Base-by-base conservation (phyloP, 306 rosid species). In the Cucurbita maxima region DNA sequence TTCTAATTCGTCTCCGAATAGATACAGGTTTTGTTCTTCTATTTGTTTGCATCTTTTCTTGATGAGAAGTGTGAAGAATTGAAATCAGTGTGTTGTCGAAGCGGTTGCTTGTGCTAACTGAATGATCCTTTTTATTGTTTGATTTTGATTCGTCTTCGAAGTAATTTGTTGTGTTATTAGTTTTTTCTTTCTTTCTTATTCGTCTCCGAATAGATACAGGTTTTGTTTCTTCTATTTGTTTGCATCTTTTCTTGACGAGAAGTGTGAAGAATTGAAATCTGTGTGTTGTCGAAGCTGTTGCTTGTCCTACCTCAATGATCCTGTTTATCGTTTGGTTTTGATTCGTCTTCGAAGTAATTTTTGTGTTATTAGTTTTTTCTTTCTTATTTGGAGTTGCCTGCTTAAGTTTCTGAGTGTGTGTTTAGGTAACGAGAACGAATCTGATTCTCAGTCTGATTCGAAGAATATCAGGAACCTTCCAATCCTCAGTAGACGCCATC, bases 391-490 rank as follows among this genome's bases (percentile, higher is more conserved):
- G 47, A 71, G 16, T 71, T 68, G 14, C 14, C 57, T 72, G 63
- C 14, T 54, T 36, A 38, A 36, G 50, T 40, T 3, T 40, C 54
- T 4, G 7, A n/a, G 37, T 54, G 10, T 18, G 4, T 53, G 9
- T 37, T 55, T 41, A 72, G 75, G 76, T 18, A 12, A 37, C 36
- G 63, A 72, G 38, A 52, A 72, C 12, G 63, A 36, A 72, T 54
- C 63, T 54, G 75, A 54, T 53, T 54, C 51, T 37, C 51, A 72
- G 62, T 52, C 62, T 72, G 62, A 72, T 37, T 72, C 63, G 38
- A 72, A 72, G 51, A 55, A 72, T 43, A 71, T 53, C 18, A 53
- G 37, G 50, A 71, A 54, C 75, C 75, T 71, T 52, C 75, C 62
- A 38, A 71, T 72, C 13, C 76, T 72, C 36, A 55, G 63, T 72